These are phyloP conservation scores for Cystobasidium onofrii DNA, from an alignment of 768 basidiomycete genomes.

Conservation along the genomic window DNA sequence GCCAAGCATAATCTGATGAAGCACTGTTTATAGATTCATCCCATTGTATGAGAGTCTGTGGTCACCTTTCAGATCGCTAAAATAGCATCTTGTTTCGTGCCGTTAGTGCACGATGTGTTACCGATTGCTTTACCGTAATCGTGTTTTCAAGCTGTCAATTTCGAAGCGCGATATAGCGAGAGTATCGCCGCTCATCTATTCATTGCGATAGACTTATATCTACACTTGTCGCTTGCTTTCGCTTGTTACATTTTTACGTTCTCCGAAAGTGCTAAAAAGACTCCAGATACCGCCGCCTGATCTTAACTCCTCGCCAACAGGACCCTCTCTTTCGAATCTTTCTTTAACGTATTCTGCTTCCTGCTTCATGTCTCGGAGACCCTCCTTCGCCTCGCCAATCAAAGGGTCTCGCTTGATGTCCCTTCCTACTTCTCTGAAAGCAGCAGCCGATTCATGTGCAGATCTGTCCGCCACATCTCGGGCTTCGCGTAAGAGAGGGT, in stretches of 20 bases:
- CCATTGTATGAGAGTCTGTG: neutral
- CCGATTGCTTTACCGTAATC: no score
- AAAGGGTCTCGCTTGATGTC: slow-evolving; percentile 7
- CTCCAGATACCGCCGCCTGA: slow-evolving; percentile 11
- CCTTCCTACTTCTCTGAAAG: slow-evolving; percentile 7
- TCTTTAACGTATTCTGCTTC: slow-evolving; percentile 3
- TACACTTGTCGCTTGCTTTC: slow-evolving; percentile 24
- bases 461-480: neutral
- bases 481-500: neutral
- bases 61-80: no score
- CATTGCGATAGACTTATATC: neutral
- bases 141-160: no score
- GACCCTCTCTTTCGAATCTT: slow-evolving; percentile 2
- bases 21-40: no score
- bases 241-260: slow-evolving; percentile 23
- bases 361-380: neutral
- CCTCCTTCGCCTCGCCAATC: neutral
- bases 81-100: no score
- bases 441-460: neutral
- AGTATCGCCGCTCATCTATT: slow-evolving; percentile 2
- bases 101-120: no score
- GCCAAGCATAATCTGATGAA: neutral
- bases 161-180: no score
- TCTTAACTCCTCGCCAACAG: neutral
- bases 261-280: slow-evolving; percentile 30